These are phyloP conservation scores for Talaromyces piceae DNA, from an alignment of 2,329 filamentous ascomycete species.

Conservation along the genomic window DNA sequence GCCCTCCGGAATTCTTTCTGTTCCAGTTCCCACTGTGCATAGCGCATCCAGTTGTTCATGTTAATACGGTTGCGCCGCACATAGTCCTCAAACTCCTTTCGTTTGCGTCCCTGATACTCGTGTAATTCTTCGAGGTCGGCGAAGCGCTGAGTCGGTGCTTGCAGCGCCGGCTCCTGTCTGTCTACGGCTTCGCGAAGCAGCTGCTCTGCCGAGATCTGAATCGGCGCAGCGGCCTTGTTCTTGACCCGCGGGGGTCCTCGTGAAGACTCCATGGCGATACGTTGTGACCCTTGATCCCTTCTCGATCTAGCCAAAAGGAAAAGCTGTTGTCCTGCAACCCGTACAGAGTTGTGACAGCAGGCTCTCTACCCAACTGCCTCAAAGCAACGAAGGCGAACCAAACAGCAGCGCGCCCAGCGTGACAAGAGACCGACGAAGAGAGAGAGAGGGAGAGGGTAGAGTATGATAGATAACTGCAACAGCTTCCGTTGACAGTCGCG, in stretches of 20 bases:
- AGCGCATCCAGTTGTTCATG: constrained; percentile 98
- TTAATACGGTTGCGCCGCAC: constrained; percentile 88
- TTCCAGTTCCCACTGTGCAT: constrained; percentile 94
- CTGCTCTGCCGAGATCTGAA: constrained; percentile 94
- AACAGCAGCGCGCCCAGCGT: not conserved
- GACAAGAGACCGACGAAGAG: too few relatives aligned
- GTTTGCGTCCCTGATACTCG: constrained; percentile 91
- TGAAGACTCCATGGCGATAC: constrained; percentile 79
- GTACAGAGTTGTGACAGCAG: too few relatives aligned
- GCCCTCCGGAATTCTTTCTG: constrained; percentile 95
- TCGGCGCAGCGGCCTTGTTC: constrained; percentile 89
- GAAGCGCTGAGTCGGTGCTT: constrained; percentile 90
- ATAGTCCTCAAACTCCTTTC: constrained; percentile 97
- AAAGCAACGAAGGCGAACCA: too few relatives aligned
- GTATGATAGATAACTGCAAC: too few relatives aligned
- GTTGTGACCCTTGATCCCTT: too few relatives aligned
- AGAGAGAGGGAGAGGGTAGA: too few relatives aligned
- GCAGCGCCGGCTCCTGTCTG: constrained; percentile 78
- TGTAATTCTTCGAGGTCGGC: constrained; percentile 95
- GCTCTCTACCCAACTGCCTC: too few relatives aligned
- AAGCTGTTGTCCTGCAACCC: too few relatives aligned
- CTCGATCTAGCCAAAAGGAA: too few relatives aligned
- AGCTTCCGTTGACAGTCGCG: too few relatives aligned
- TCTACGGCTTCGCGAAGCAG: constrained; percentile 95
- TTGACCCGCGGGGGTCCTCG: constrained; percentile 94